Conservation (phyloP, 257 asterid genomes). For the Perilla frutescens region DNA sequence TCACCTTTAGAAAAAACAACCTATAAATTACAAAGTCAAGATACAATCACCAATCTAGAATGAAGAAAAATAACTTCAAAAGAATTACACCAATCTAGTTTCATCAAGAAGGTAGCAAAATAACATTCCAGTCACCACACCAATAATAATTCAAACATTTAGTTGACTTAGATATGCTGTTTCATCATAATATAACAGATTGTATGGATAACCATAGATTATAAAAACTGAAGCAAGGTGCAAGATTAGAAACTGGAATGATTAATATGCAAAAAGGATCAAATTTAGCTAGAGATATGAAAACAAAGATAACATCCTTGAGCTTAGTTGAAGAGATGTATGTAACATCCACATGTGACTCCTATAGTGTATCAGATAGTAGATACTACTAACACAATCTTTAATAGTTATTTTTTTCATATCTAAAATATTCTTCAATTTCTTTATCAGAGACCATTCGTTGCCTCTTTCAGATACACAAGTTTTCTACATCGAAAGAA, state of each 20-base stretch:
- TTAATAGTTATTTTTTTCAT: not conserved
- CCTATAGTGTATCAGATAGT: not conserved
- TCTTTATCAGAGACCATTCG: not conserved
- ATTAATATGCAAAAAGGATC: not conserved
- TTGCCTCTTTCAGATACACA: conserved; percentile 7
- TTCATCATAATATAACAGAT: not conserved
- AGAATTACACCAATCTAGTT: conserved; percentile 23
- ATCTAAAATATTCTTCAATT: not conserved
- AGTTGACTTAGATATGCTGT: conserved; percentile 5
- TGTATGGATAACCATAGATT: not conserved
- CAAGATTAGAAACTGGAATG: not conserved
- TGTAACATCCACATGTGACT: conserved; percentile 11
- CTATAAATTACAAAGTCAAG: conserved; percentile 9
- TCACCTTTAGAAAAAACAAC: conserved; percentile 58
- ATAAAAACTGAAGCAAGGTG: not conserved
- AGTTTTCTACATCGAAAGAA: not conserved
- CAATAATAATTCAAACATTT: conserved; percentile 7
- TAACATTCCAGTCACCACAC: conserved; percentile 16
- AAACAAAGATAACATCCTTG: not conserved
- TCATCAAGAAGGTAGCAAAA: conserved; percentile 14
- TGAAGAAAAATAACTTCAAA: not conserved
- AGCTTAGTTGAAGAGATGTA: conserved; percentile 1
- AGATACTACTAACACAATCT: not conserved
- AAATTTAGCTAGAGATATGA: not conserved
- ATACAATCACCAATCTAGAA: no score